Percentiles rank a stretch among this genome's conserved stretches.
Conservation (phyloP, 2,329 filamentous ascomycete genomes). For the Tolypocladium ovalisporum region DNA sequence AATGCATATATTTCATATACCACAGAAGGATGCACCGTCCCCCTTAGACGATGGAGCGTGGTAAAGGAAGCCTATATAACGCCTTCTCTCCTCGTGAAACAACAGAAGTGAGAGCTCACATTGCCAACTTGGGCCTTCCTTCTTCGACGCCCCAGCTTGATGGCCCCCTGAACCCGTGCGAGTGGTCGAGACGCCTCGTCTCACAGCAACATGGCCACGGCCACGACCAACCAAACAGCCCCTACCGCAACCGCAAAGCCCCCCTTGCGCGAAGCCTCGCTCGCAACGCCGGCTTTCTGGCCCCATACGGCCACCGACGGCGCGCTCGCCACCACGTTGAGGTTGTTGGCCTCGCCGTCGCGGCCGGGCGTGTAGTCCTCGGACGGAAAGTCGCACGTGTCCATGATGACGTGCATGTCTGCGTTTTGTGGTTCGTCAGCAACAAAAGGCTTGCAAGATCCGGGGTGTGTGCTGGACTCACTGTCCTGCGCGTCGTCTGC, state of each 20-base stretch:
- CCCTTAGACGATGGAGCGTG: too few species aligned
- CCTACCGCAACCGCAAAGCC: background rate
- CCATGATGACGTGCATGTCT: conserved; percentile 27
- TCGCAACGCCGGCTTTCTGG: conserved; percentile 4
- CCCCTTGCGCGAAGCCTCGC: background rate
- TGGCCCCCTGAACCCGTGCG: too few species aligned
- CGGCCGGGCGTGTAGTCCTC: conserved; percentile 16
- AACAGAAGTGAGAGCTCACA: too few species aligned
- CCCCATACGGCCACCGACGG: conserved; percentile 7
- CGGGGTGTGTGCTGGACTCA: conserved; percentile 11
- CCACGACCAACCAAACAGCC: background rate
- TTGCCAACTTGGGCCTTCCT: background rate
- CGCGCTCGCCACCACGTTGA: conserved; percentile 21
- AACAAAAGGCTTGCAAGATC: too few species aligned
- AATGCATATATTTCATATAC: too few species aligned
- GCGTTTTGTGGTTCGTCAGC: too few species aligned
- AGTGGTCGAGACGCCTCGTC: background rate
- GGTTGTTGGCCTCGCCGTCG: conserved; percentile 19
- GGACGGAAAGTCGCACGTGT: conserved; percentile 20
- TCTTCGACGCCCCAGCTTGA: background rate
- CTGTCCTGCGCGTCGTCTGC: conserved; percentile 19
- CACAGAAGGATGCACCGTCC: too few species aligned
- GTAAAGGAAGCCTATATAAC: background rate
- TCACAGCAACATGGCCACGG: conserved; percentile 1
- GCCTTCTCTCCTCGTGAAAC: background rate